phyloP scores from a whole-genome alignment of 306 rosid genomes.

The Cucumis cinereus region DNA sequence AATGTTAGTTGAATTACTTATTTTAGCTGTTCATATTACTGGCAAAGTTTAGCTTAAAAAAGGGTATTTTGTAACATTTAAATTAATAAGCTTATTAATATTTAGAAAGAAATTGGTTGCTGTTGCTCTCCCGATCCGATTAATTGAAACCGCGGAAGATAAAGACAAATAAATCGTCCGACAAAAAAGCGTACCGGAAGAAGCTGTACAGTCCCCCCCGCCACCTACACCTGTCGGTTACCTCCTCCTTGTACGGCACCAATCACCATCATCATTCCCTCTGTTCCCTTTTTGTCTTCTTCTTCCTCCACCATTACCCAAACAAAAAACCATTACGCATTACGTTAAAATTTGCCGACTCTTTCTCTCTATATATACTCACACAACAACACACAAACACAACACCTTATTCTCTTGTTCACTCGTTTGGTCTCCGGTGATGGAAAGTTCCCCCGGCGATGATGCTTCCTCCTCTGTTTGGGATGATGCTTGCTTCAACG shows the following conservation, averaged over 20 bases:
- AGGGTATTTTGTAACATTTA: too few relatives aligned
- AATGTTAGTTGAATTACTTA: too few relatives aligned
- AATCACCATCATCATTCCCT: conserved; percentile 7
- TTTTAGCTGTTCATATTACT: too few relatives aligned
- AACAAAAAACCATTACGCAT: neutral
- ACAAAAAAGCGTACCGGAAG: conserved; percentile 8
- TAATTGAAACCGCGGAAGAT: conserved; percentile 12
- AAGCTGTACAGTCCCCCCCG: conserved; percentile 6
- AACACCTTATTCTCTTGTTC: neutral
- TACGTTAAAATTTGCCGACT: neutral
- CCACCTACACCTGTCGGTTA: conserved; percentile 13
- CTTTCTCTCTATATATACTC: neutral
- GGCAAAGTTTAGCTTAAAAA: too few relatives aligned
- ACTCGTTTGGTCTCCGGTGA: neutral
- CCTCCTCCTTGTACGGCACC: conserved; percentile 22
- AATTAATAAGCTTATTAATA: too few relatives aligned
- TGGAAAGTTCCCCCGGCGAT: conserved; percentile 13
- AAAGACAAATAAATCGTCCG: conserved; percentile 11
- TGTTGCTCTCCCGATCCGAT: neutral
- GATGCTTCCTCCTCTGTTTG: neutral
- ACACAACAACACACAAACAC: neutral
- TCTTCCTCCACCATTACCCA: neutral
- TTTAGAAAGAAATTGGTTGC: neutral
- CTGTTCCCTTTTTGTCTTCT: conserved; percentile 10
- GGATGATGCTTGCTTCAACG: conserved; percentile 17